Evolutionary conservation across 352 stramenopile genomes (phyloP).

Genomic region (Phytophthora megakarya): DNA sequence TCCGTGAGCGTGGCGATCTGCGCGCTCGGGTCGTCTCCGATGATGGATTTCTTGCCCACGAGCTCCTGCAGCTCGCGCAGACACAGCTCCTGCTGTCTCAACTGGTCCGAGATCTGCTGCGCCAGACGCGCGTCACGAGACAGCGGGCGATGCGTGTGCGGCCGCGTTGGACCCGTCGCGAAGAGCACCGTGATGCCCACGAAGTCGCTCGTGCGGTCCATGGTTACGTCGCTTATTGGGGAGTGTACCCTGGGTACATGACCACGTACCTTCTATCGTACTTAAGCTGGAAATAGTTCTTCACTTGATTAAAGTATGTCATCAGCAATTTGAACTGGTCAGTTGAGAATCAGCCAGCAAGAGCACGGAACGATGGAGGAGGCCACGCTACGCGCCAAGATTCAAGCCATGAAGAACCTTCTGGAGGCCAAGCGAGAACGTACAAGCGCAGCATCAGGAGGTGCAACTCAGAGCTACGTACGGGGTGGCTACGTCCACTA

Average conservation of each 20-base stretch:
- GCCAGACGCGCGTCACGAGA: constrained; percentile 71
- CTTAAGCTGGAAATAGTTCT: background rate
- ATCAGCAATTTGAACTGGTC: constrained; percentile 2
- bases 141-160: constrained; percentile 63
- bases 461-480: constrained; percentile 1
- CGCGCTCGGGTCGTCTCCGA: constrained; percentile 73
- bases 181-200: constrained; percentile 87
- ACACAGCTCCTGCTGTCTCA: constrained; percentile 83
- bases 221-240: constrained; percentile 18
- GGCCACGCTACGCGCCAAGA: constrained; percentile 75
- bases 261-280: constrained; percentile 5
- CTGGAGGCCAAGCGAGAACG: constrained; percentile 53
- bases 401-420: constrained; percentile 84
- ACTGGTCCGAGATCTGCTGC: constrained; percentile 82
- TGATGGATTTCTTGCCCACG: constrained; percentile 75
- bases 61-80: constrained; percentile 76
- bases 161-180: constrained; percentile 55
- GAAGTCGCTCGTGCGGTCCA: constrained; percentile 85
- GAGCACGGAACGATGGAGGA: constrained; percentile 57
- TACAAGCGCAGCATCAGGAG: background rate
- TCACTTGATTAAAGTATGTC: constrained; percentile 6
- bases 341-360: constrained; percentile 26
- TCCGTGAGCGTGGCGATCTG: constrained; percentile 83
- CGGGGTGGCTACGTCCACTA: constrained; percentile 1
- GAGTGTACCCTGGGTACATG: background rate